Base-by-base conservation (phyloP, 208 protist genomes). In the Tritrichomonas musculus region DNA sequence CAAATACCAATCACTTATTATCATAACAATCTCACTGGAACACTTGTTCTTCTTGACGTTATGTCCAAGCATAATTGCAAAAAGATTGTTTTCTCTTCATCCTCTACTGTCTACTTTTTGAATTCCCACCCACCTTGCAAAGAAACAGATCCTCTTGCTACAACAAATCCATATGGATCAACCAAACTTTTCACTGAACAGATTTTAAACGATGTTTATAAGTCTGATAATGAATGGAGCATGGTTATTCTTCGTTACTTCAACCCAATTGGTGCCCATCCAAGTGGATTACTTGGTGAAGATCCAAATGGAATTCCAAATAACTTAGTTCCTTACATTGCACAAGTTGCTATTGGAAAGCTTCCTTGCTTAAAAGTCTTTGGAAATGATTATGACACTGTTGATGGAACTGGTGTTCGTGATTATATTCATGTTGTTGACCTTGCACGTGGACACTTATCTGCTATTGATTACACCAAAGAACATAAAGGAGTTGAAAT, bases 291-390 rank as follows among this genome's bases (percentile, higher is more conserved):
- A 47, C 99, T 99, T 94, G 98, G 98, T 41, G 98, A 99, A 95
- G 96, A 97, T 82, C 97, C 98, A 75, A 66, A 93, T 94, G 98
- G 96, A 82, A 96, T 98, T 50, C 98, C 98, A 93, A 98, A 98
- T 94, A 98, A 99, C 94, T 96, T 99, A 1, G 98, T 99, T 94
- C 98, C 98, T 1, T 98, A 97, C 93, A 95, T 99, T 53, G 95
- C 98, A 11, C 97, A 98, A 94, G 95, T 96, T 27, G 95, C 95
- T 27, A 77, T 96, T 11, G 95, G 95, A 1, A 94, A 92, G 50
- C 94, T 88, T 9, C 44, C 44, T 65, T n/a, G 92, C 41, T 88
- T 96, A 53, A 93, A 73, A 25, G 94, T 96, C 11, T 96, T 94
- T 60, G 95, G 95, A 25, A 65, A 93, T 33, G 95, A 96, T 92